Base-by-base conservation (phyloP, 179 eudicot species). In the Sideroxylon spinosum region DNA sequence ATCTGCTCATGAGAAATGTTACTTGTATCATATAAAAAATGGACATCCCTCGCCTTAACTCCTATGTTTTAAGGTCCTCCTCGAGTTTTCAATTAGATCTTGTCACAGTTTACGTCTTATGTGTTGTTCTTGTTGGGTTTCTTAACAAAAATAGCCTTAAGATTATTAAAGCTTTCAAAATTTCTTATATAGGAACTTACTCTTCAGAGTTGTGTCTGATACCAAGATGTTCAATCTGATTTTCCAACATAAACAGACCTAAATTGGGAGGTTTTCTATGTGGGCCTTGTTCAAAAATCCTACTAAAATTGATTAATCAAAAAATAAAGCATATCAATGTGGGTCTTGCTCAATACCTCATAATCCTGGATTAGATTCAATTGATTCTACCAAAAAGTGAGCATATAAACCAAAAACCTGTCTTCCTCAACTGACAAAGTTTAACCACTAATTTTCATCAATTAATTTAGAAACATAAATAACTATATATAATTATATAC, bases 291-390 rank as follows among this genome's bases (percentile, higher is more conserved):
- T 25, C 17, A 55, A n/a, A 67, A 56, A 57, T 23, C 68, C 37
- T 26, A 32, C 26, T 48, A 63, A 61, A 4, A 62, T 23, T 75
- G 29, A 50, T 63, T 12, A 29, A 37, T 26, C 10, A 52, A 53
- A 14, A 50, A 13, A 10, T 19, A 26, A 52, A 52, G 22, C 16
- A 70, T 59, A 71, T 23, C 48, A 78, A 32, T 50, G 76, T 71
- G 62, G 62, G 71, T 61, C 80, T 70, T 71, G 61, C 71, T 59
- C 65, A 63, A 11, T 48, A 14, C 32, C 60, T 49, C 77, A 29
- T 71, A 25, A 71, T 71, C 81, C 26, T 72, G 62, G 12, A 61
- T 46, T 19, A 59, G 49, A 44, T 68, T 14, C 37, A 55, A 53
- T 8, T 53, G 53, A 64, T 66, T 50, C 28, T 26, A 32, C 16